Percentiles rank a stretch among this genome's conserved stretches.
Conservation (phyloP, 768 basidiomycete species). For the Cystobasidium onofrii region DNA sequence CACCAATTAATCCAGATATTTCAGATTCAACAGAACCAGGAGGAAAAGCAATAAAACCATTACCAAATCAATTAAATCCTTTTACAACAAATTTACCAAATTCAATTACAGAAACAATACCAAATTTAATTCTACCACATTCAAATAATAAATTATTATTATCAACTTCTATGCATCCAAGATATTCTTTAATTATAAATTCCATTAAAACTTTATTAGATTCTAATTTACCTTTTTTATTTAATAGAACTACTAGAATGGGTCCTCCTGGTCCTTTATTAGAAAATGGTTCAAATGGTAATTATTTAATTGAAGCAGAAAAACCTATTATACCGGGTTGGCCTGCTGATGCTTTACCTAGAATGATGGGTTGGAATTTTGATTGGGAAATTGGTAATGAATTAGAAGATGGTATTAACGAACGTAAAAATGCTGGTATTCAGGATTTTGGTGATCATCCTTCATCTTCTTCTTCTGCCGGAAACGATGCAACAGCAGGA, state of each 20-base stretch:
- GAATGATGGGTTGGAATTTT: constrained; percentile 32
- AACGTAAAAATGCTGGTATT: not conserved
- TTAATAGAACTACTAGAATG: constrained; percentile 37
- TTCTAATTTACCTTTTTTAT: constrained; percentile 22
- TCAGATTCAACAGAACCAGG: not conserved
- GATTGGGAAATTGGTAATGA: constrained; percentile 30
- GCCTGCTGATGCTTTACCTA: constrained; percentile 16
- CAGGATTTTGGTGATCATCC: not conserved
- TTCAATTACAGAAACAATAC: constrained; percentile 3
- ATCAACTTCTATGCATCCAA: constrained; percentile 16
- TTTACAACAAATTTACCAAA: constrained; percentile 5
- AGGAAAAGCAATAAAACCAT: constrained; percentile 9
- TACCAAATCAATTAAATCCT: constrained; percentile 6
- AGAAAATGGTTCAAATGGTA: constrained; percentile 34
- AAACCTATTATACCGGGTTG: constrained; percentile 22
- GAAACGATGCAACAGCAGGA: not conserved
- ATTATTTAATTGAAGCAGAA: constrained; percentile 12
- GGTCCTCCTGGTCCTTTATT: constrained; percentile 41
- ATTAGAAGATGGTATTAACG: constrained; percentile 2
- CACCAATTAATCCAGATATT: constrained; percentile 1
- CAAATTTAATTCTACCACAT: not conserved
- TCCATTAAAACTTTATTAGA: constrained; percentile 11
- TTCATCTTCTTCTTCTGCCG: not conserved
- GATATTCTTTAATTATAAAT: not conserved
- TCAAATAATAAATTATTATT: not conserved